phyloP scores from a whole-genome alignment of 352 stramenopile genomes.

The Phytophthora syringae region DNA sequence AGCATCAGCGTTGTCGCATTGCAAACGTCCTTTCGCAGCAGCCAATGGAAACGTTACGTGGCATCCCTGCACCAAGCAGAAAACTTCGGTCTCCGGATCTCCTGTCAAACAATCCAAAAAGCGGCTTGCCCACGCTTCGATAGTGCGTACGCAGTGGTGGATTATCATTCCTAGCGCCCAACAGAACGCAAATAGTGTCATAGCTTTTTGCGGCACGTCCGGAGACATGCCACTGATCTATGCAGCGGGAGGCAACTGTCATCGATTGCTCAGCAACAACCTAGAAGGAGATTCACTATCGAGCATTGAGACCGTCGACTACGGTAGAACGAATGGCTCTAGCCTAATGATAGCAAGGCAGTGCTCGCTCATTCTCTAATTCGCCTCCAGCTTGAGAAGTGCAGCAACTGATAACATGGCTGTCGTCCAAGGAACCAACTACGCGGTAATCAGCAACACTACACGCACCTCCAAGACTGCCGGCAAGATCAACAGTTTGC shows the following conservation, averaged over 20 bases:
- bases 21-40: no score
- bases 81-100: neutral
- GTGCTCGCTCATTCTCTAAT: constrained; percentile 7
- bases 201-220: neutral
- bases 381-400: neutral
- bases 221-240: constrained; percentile 25
- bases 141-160: neutral
- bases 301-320: neutral
- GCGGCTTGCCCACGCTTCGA: no score
- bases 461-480: neutral
- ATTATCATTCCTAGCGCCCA: neutral
- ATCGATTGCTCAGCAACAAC: constrained; percentile 15
- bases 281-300: neutral
- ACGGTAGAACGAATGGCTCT: neutral
- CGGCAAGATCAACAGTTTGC: constrained; percentile 1
- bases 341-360: neutral
- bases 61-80: constrained; percentile 9
- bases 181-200: neutral
- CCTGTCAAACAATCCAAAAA: no score
- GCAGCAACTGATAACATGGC: constrained; percentile 5
- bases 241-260: constrained; percentile 7
- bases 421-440: constrained; percentile 9
- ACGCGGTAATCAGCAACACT: neutral
- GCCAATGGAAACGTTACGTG: neutral
- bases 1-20: no score